These are phyloP conservation scores for Beta corolliflora DNA, from an alignment of 179 eudicot genomes.

Conservation along the genomic window DNA sequence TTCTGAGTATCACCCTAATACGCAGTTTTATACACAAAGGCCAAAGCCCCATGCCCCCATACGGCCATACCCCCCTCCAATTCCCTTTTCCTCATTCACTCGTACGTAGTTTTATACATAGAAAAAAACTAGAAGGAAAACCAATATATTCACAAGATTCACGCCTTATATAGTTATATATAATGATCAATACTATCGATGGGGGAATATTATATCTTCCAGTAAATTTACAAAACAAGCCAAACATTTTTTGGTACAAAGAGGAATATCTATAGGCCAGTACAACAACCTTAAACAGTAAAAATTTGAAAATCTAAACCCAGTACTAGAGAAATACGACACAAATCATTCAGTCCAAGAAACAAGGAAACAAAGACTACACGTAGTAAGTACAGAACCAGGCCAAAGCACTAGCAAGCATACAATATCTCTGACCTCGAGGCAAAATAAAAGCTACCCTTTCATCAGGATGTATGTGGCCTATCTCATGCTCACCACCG, in stretches of 20 bases:
- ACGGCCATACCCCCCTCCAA: no score
- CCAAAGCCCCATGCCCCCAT: no score
- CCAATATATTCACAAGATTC: not conserved
- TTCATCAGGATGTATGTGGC: not conserved
- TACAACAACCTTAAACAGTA: not conserved
- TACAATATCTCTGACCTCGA: slow-evolving; percentile 10
- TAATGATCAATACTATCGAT: not conserved
- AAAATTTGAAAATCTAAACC: slow-evolving; percentile 19
- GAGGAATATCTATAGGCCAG: not conserved
- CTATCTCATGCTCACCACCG: slow-evolving; percentile 75
- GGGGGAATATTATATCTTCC: not conserved
- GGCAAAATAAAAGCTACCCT: slow-evolving; percentile 15
- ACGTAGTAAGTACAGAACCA: slow-evolving; percentile 3
- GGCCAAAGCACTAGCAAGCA: slow-evolving; percentile 18
- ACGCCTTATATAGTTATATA: not conserved
- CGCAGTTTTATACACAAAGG: no score
- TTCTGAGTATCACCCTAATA: no score
- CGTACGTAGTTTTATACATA: no score
- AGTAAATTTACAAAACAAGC: slow-evolving; percentile 22
- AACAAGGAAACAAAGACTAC: slow-evolving; percentile 7
- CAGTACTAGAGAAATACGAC: slow-evolving; percentile 18
- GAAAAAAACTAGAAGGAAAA: not conserved
- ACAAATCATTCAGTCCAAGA: slow-evolving; percentile 7
- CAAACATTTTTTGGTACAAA: slow-evolving; percentile 12
- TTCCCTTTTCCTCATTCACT: no score